Conservation (phyloP, 371 early-diverging fungal genomes). For the Syncephalastrum monosporum region DNA sequence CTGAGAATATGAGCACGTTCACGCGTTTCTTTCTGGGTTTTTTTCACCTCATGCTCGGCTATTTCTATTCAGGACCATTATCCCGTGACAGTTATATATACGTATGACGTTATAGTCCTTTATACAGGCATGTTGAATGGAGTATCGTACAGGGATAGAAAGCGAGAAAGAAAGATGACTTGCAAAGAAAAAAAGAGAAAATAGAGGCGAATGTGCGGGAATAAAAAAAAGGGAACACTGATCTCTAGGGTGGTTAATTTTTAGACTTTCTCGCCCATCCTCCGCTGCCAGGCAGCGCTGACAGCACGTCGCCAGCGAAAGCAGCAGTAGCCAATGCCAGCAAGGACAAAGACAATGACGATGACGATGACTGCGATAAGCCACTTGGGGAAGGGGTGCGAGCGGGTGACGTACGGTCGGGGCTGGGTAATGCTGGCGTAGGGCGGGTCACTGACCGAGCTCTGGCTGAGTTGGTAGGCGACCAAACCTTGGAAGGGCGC, state of each 20-base stretch:
- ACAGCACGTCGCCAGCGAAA: slow-evolving; percentile 8
- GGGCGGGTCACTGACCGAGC: slow-evolving; percentile 43
- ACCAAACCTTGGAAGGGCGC: slow-evolving; percentile 61
- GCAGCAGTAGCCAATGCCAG: slow-evolving; percentile 8
- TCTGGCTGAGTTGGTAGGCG: slow-evolving; percentile 55
- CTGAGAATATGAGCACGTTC: too few relatives aligned
- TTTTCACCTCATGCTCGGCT: too few relatives aligned
- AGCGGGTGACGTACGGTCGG: slow-evolving; percentile 27
- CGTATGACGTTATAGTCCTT: too few relatives aligned
- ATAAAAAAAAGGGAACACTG: not conserved
- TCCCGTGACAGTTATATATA: too few relatives aligned
- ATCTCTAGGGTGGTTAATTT: too few relatives aligned
- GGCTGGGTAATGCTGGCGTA: slow-evolving; percentile 50
- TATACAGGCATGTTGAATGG: too few relatives aligned
- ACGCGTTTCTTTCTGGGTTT: too few relatives aligned
- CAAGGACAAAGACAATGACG: slow-evolving; percentile 21
- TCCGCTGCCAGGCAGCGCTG: not conserved
- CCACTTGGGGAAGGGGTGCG: slow-evolving; percentile 28
- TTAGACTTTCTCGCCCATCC: too few relatives aligned
- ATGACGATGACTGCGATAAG: slow-evolving; percentile 54
- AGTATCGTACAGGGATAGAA: not conserved
- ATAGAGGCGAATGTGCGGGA: not conserved
- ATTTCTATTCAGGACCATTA: too few relatives aligned
- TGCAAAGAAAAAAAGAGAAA: not conserved
- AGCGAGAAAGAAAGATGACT: not conserved